Base-by-base conservation (phyloP, 2,329 filamentous ascomycete genomes). In the Trichoderma oligosporum region DNA sequence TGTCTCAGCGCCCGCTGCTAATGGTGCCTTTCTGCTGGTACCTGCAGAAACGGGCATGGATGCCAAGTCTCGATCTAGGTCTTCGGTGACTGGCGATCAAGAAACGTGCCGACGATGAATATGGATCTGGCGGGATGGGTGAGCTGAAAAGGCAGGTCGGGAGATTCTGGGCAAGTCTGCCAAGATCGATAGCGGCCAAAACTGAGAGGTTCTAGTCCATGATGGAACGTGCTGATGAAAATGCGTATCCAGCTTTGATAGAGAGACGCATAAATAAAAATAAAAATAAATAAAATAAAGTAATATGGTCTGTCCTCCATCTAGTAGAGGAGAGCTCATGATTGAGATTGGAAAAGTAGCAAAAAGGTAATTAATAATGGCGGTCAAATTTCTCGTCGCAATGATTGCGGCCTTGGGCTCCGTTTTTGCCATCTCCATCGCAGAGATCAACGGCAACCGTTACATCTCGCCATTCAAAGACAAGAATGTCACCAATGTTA, bases 361-460 rank as follows among this genome's bases (percentile, higher is more conserved):
- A 31, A 12, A 31, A 18, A 16, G 14, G n/a, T n/a, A n/a, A n/a
- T n/a, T 12, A 42, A 25, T 18, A 44, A 53, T 42, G 27, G 18
- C 49, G 11, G 39, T 29, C 24, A 53, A 35, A 24, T 41, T 18
- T 29, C 25, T 44, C 36, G 62, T 62, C 53, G 56, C 68, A 51
- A 60, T 71, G 58, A 61, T 68, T 33, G 66, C 67, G 18, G 60
- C 65, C 41, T 65, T 66, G 51, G 57, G 66, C 62, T 60, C 65
- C 35, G 70, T 60, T 41, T 65, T 70, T 36, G 76, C 76, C 42
- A 62, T 79, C 56, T 78, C 78, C 58, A 83, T 85, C 63, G 74
- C 77, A 58, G 74, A 85, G 64, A 87, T 89, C 76, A 89, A 87
- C 63, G 85, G 86, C 62, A 77, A 83, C 65, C 77, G 71, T 20